phyloP scores from a whole-genome alignment of 176 grass and related monocot genomes.

The Bonia amplexicaulis region DNA sequence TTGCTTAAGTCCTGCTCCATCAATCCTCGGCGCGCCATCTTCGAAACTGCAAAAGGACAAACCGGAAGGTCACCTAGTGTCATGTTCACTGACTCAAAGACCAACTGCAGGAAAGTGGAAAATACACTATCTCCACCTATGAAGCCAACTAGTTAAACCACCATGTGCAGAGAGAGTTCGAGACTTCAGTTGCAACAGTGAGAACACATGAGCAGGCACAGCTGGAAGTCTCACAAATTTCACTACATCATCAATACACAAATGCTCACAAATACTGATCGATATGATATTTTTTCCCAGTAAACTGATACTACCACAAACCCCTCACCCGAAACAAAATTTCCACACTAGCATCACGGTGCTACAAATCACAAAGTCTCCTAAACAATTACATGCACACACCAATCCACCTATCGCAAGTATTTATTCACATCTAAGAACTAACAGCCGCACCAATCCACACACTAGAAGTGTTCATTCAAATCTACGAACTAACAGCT shows the following conservation, averaged over 20 bases:
- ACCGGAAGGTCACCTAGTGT: neutral
- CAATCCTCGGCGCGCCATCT: constrained; percentile 76
- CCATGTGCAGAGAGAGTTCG: neutral
- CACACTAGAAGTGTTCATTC: neutral
- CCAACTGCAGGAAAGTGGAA: neutral
- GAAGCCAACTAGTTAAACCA: neutral
- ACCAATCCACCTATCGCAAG: neutral
- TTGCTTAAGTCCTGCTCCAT: constrained; percentile 91
- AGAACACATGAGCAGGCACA: neutral
- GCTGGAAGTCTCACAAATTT: neutral
- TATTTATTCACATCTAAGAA: neutral
- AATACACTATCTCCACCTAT: neutral
- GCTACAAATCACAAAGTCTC: neutral
- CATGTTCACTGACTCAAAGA: neutral
- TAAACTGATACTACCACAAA: neutral
- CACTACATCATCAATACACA: neutral
- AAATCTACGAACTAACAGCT: neutral
- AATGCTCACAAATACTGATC: neutral
- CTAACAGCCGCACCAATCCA: neutral
- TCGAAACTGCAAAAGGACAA: constrained; percentile 19
- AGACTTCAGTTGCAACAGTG: neutral
- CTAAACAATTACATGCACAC: neutral
- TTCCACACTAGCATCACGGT: neutral
- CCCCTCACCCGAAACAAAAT: neutral
- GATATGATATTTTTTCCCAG: neutral